Conservation (phyloP, 169 alveolate genomes). For the Plasmodium chabaudi region DNA sequence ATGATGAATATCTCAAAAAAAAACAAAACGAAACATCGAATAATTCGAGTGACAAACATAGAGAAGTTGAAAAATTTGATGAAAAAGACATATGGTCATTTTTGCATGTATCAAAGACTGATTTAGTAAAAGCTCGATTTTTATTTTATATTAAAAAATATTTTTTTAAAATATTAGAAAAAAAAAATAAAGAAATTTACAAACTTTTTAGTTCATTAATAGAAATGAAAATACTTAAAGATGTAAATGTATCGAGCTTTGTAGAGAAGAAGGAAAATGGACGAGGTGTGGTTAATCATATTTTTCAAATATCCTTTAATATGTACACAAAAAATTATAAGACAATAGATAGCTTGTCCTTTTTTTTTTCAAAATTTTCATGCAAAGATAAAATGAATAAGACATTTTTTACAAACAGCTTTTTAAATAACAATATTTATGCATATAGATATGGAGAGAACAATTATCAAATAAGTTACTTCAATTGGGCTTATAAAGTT, state of each 20-base stretch:
- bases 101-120: slow-evolving; percentile 6
- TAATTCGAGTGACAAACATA: not conserved
- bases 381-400: slow-evolving; percentile 18
- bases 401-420: slow-evolving; percentile 7
- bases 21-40: not conserved
- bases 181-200: slow-evolving; percentile 6
- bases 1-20: not conserved
- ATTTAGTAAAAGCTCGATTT: slow-evolving; percentile 29
- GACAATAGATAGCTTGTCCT: slow-evolving; percentile 6
- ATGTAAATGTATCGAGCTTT: slow-evolving; percentile 10
- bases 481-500: not conserved
- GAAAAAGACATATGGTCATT: not conserved
- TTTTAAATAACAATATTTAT: slow-evolving; percentile 18
- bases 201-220: slow-evolving; percentile 7
- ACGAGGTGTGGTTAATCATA: not conserved
- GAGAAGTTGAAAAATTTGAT: not conserved
- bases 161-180: slow-evolving; percentile 1
- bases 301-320: slow-evolving; percentile 24
- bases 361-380: slow-evolving; percentile 30
- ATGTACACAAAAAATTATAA: slow-evolving; percentile 25
- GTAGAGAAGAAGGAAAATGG: not conserved
- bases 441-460: not conserved
- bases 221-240: not conserved
- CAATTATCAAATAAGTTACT: not conserved
- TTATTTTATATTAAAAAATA: not conserved